Conservation (phyloP, 208 protist species). For the Acanthamoeba lenticulata region DNA sequence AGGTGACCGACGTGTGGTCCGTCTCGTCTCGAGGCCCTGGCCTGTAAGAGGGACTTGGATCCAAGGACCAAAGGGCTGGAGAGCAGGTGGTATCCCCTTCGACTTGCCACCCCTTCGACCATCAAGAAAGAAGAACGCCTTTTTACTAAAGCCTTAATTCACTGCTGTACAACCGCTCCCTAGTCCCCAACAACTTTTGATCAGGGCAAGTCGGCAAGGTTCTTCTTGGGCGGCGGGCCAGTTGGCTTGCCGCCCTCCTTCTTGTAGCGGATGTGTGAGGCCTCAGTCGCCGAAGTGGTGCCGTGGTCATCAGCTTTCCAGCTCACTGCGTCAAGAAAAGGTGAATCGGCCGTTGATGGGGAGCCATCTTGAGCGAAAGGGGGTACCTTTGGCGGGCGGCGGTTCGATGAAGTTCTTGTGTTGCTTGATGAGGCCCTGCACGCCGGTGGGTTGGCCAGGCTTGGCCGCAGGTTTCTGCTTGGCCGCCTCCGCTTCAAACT, state of each 20-base stretch:
- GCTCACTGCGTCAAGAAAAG: not conserved
- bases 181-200: no score
- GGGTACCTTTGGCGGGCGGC: constrained; percentile 1
- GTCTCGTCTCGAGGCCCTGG: not conserved
- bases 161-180: no score
- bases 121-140: no score
- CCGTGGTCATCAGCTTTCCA: constrained; percentile 15
- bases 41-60: not conserved
- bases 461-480: not conserved
- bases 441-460: not conserved
- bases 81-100: no score
- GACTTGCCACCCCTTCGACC: no score
- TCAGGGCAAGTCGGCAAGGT: constrained; percentile 11
- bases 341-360: not conserved
- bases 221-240: constrained; percentile 38
- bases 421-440: constrained; percentile 27
- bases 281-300: not conserved
- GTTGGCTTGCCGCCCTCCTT: constrained; percentile 48
- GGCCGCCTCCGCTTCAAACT: constrained; percentile 48
- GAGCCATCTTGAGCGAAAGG: no score
- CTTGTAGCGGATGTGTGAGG: not conserved
- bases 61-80: no score
- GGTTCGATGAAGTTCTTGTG: constrained; percentile 60
- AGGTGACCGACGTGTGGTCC: not conserved
- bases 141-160: no score